Evolutionary conservation across 179 eudicot genomes (phyloP), one percentile per base, ranked within the genome.

Genomic region (Silene vulgaris): DNA sequence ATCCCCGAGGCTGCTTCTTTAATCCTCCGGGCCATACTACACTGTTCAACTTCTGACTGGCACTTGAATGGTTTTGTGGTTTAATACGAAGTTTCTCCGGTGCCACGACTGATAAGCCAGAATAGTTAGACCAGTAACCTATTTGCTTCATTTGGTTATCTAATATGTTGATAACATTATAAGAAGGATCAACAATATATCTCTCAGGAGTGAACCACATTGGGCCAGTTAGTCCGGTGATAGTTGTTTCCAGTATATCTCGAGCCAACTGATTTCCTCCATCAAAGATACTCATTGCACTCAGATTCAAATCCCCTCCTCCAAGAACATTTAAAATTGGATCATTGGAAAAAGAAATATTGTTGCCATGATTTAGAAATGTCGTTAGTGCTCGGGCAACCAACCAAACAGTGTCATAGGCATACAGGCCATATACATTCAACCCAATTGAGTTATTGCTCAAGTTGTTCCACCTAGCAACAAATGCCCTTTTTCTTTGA

Each of bases 81-180:
- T 77, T 84, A 16, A 19, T 40, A 75, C 83, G 88, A 57, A 88
- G 88, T 65, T 40, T 61, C 74, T 90, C 96, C 2, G 97, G 93
- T 43, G 91, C 77, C 75, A 84, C 79, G 77, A 83, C 81, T 26
- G 93, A 90, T 19, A 91, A 83, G 16, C 96, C 96, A 19, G 96
- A 91, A 77, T 90, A 80, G 64, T 91, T 89, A 43, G 96, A 86
- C 97, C 97, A 91, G 74, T 88, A 92, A 17, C 97, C 97, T 56
- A 92, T 78, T 71, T 50, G 82, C 76, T 73, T 80, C 61, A 77
- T 71, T 65, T 85, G 85, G 57, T 5, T 74, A 43, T 80, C 85
- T n/a, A 86, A 79, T 14, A 92, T 80, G 76, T 92, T 92, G 32
- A 92, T 76, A 72, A 92, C 76, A 60, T 92, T 93, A 83, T 62